Conservation (phyloP, 257 asterid species). For the Solanum pimpinellifolium region DNA sequence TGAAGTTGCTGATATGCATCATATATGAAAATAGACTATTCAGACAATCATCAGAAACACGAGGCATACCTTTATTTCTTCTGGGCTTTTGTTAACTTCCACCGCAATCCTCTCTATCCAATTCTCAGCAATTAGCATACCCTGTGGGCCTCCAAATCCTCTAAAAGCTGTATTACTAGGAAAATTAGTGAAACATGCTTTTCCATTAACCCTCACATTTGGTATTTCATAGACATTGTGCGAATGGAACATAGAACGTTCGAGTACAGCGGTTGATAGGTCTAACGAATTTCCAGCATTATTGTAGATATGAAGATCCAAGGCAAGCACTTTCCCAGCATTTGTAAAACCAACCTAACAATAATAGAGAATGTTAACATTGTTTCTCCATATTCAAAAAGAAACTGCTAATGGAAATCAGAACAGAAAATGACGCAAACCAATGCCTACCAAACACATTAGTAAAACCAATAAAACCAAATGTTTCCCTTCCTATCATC, state of each 20-base stretch:
- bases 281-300: conserved; percentile 94
- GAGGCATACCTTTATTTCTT: conserved; percentile 68
- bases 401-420: not conserved
- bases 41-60: not conserved
- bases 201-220: conserved; percentile 63
- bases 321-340: conserved; percentile 73
- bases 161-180: conserved; percentile 98
- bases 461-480: not conserved
- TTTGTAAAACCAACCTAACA: conserved; percentile 80
- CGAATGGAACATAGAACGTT: conserved; percentile 93
- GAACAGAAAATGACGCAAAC: not conserved
- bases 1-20: not conserved
- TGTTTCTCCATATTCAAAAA: conserved; percentile 1
- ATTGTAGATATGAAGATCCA: conserved; percentile 80
- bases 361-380: not conserved
- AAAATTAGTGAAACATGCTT: conserved; percentile 80
- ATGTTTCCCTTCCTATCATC: not conserved
- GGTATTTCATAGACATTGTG: conserved; percentile 92
- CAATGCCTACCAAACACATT: not conserved
- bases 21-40: not conserved
- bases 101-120: conserved; percentile 87
- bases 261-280: conserved; percentile 83
- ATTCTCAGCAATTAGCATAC: conserved; percentile 90
- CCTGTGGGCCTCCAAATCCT: conserved; percentile 99
- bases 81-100: conserved; percentile 77